phyloP scores from a whole-genome alignment of 1,139 yeast species.

The Yamadazyma mexicana region DNA sequence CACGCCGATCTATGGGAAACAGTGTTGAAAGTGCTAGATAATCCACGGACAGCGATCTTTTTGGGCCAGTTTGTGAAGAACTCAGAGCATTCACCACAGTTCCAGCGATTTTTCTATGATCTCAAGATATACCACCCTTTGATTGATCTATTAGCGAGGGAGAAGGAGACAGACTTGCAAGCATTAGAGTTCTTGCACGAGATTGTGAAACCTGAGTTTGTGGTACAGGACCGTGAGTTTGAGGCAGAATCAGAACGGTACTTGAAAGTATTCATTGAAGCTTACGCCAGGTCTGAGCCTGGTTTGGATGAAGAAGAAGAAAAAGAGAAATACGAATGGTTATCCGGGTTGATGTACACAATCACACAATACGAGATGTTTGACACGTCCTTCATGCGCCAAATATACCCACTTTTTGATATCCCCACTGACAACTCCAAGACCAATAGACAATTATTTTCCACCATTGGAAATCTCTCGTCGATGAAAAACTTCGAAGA shows the following conservation, averaged over 20 bases:
- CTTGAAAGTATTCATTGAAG: constrained; percentile 6
- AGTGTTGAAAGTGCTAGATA: background rate
- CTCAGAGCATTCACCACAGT: constrained; percentile 21
- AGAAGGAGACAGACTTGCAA: constrained; percentile 2
- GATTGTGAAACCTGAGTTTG: constrained; percentile 12
- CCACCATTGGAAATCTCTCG: constrained; percentile 37
- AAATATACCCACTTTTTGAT: constrained; percentile 11
- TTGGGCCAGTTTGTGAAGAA: constrained; percentile 37
- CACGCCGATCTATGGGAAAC: constrained; percentile 23
- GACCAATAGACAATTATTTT: constrained; percentile 31
- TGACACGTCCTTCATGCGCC: constrained; percentile 5
- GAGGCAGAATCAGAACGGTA: constrained; percentile 5
- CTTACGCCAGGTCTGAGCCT: constrained; percentile 5
- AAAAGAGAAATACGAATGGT: constrained; percentile 15
- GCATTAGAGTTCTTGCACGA: constrained; percentile 13
- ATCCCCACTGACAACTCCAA: constrained; percentile 4
- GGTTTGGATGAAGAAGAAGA: constrained; percentile 13
- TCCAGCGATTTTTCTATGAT: constrained; percentile 17
- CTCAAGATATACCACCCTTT: constrained; percentile 8
- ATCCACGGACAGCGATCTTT: constrained; percentile 23
- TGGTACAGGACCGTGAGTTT: constrained; percentile 10
- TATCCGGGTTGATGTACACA: constrained; percentile 19
- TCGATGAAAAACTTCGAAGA: constrained; percentile 25
- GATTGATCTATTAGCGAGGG: background rate
- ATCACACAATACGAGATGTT: constrained; percentile 21